Evolutionary conservation across 495 filamentous ascomycete species (phyloP).

Genomic region (Penicillium silybi): DNA sequence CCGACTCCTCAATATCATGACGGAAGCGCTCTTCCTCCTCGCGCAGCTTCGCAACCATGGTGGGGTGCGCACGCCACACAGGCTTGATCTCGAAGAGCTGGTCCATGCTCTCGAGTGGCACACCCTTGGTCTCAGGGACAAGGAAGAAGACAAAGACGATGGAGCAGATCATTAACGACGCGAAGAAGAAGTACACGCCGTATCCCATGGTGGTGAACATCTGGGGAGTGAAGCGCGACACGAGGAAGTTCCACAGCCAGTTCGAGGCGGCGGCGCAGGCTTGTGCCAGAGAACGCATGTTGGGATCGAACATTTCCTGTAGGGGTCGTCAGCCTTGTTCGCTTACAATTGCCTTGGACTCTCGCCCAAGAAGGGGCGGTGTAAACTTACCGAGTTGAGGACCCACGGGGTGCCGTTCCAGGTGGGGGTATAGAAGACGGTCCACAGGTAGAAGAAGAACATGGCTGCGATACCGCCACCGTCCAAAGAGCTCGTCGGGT

Average conservation of each 20-base stretch:
- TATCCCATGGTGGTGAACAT: slow-evolving; percentile 68
- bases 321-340: slow-evolving; percentile 1
- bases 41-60: slow-evolving; percentile 25
- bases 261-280: slow-evolving; percentile 64
- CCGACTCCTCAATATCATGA: slow-evolving; percentile 31
- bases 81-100: slow-evolving; percentile 56
- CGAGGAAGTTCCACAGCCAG: slow-evolving; percentile 75
- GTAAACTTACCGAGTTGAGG: slow-evolving; percentile 48
- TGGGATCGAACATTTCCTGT: slow-evolving; percentile 56
- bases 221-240: slow-evolving; percentile 67
- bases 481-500: slow-evolving; percentile 36
- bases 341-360: not conserved
- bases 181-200: slow-evolving; percentile 77
- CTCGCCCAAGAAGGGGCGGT: not conserved
- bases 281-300: slow-evolving; percentile 63
- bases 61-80: slow-evolving; percentile 48
- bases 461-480: slow-evolving; percentile 64
- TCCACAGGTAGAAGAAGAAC: slow-evolving; percentile 81
- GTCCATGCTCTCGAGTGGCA: slow-evolving; percentile 48
- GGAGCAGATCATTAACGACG: slow-evolving; percentile 61
- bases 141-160: slow-evolving; percentile 64
- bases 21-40: slow-evolving; percentile 37
- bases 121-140: slow-evolving; percentile 62
- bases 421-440: slow-evolving; percentile 69
- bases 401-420: slow-evolving; percentile 75